Percentiles rank a stretch among this genome's conserved stretches.
Evolutionary conservation across 2,329 filamentous ascomycete genomes (phyloP).

Genomic region (Keithomyces neogunnii): DNA sequence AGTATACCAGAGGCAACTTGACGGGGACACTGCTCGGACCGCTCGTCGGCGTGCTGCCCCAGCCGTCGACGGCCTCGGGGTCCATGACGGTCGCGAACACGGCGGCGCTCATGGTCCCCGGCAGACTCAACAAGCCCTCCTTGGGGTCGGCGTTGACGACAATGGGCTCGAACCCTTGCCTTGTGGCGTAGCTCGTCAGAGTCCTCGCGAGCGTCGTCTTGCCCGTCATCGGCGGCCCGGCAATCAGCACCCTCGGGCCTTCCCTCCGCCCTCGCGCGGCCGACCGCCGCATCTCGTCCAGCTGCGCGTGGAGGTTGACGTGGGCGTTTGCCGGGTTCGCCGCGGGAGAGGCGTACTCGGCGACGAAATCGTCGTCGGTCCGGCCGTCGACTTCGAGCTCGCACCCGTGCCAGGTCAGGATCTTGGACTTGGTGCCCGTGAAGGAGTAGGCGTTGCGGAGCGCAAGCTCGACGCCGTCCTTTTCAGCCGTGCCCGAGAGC

Average conservation of each 20-base stretch:
- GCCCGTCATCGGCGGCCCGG: constrained; percentile 69
- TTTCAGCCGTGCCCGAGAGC: constrained; percentile 74
- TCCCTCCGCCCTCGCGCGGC: constrained; percentile 39
- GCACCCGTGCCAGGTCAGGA: constrained; percentile 90
- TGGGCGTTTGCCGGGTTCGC: constrained; percentile 76
- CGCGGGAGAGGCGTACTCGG: constrained; percentile 57
- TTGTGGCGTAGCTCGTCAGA: constrained; percentile 70
- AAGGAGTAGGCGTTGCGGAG: constrained; percentile 73
- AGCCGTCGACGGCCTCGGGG: constrained; percentile 68
- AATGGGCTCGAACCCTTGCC: constrained; percentile 64
- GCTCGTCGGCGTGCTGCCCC: constrained; percentile 84
- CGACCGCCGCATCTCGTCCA: constrained; percentile 62
- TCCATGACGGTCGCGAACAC: constrained; percentile 84
- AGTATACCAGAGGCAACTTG: constrained; percentile 86
- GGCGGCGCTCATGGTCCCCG: constrained; percentile 78
- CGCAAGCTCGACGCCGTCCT: constrained; percentile 91
- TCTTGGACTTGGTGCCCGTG: constrained; percentile 71
- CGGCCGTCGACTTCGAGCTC: constrained; percentile 66
- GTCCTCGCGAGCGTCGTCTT: constrained; percentile 78
- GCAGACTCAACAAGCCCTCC: constrained; percentile 69
- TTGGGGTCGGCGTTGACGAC: constrained; percentile 78
- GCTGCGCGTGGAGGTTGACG: constrained; percentile 79
- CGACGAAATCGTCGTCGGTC: constrained; percentile 44
- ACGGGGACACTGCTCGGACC: constrained; percentile 83
- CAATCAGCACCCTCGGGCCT: constrained; percentile 76